A percentile compares a stretch with the other conserved stretches of the same genome.
These are phyloP conservation scores for Aspergillus jensenii DNA, from an alignment of 2,329 filamentous ascomycete genomes.

Conservation along the genomic window DNA sequence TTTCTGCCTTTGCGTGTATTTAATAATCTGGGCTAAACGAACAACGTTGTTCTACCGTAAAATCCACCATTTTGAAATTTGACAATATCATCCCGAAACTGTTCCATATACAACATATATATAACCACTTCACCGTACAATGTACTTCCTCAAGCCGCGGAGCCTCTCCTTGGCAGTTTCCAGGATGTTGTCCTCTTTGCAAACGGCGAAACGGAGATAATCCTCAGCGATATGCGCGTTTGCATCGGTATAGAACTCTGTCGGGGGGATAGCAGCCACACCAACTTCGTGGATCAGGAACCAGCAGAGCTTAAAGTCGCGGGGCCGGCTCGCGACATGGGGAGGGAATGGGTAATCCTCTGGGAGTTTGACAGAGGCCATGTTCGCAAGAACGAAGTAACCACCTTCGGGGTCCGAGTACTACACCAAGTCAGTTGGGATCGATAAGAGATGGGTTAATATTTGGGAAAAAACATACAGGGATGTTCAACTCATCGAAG, in stretches of 20 bases:
- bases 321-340: constrained; percentile 79
- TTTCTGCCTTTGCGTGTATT: not conserved
- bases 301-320: constrained; percentile 95
- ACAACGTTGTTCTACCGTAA: not conserved
- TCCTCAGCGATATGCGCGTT: constrained; percentile 87
- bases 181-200: constrained; percentile 85
- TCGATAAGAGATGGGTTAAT: not conserved
- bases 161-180: constrained; percentile 76
- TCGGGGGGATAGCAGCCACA: constrained; percentile 92
- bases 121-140: constrained; percentile 38
- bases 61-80: too few species aligned
- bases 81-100: too few species aligned
- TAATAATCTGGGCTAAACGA: not conserved
- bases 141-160: constrained; percentile 71
- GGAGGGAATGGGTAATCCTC: constrained; percentile 82
- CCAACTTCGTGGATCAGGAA: constrained; percentile 96
- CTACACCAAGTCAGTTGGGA: constrained; percentile 23
- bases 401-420: constrained; percentile 94
- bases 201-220: constrained; percentile 92
- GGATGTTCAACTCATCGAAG: constrained; percentile 72
- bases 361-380: constrained; percentile 82
- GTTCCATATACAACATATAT: not conserved
- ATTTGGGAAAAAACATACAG: constrained; percentile 34
- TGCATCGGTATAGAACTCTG: constrained; percentile 88
- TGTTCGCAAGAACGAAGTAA: constrained; percentile 95